Evolutionary conservation across 75 land plant species (phyloP).

Genomic region (Pinus tabuliformis): DNA sequence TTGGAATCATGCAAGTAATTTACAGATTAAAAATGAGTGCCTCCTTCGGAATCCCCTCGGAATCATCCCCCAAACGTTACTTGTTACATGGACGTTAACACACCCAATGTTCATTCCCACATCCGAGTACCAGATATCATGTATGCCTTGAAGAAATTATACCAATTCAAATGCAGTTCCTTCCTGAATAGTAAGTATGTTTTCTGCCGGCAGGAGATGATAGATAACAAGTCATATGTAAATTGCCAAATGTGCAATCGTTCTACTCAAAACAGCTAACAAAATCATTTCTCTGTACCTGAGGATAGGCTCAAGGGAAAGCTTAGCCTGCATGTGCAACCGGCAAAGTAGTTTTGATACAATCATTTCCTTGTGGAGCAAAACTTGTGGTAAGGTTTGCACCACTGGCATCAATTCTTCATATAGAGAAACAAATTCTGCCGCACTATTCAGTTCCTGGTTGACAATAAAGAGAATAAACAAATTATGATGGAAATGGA

Average conservation of each 20-base stretch:
- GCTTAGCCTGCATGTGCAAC: constrained; percentile 49
- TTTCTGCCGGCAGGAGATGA: not conserved
- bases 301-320: constrained; percentile 85
- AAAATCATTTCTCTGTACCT: constrained; percentile 37
- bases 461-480: not conserved
- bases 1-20: too few relatives aligned
- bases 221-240: not conserved
- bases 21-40: too few relatives aligned
- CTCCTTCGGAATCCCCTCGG: too few relatives aligned
- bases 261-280: not conserved
- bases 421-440: constrained; percentile 78
- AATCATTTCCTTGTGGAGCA: constrained; percentile 76
- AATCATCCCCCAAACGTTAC: too few relatives aligned
- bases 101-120: too few relatives aligned
- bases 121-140: not conserved
- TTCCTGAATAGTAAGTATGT: not conserved
- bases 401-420: constrained; percentile 74
- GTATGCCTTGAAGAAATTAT: not conserved
- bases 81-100: too few relatives aligned
- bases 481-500: not conserved
- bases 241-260: not conserved
- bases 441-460: constrained; percentile 91
- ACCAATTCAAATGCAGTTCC: not conserved
- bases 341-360: constrained; percentile 57
- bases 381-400: constrained; percentile 83